Evolutionary conservation across 2,329 filamentous ascomycete species (phyloP), one percentile per base, ranked within the genome.

Genomic region (Orbilia quercus): DNA sequence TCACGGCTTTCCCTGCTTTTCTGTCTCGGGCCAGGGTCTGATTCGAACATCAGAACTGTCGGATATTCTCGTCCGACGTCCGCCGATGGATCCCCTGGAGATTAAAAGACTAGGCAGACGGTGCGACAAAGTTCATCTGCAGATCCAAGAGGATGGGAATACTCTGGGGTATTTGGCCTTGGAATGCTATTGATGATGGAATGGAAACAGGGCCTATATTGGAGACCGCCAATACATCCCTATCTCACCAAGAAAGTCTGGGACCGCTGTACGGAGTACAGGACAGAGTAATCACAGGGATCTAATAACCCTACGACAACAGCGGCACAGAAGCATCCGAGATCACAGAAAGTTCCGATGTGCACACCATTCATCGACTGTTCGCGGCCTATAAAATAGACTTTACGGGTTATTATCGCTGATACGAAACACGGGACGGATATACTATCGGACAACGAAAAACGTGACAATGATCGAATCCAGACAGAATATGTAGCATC

Each of bases 61-160:
- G 25, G 34, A 36, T 55, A 51, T 59, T 22, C 42, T 62, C 57
- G 47, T 47, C 57, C 47, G 64, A 51, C 42, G 53, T 45, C 42
- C 36, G 38, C 31, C 44, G 38, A 23, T 11, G 60, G 48, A 20
- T 16, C 42, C 57, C 53, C 45, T 45, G 22, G 34, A 9, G 38
- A 31, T 36, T 42, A 36, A 44, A 40, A 48, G 57, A 51, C 50
- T 71, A 71, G 66, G 66, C 66, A 71, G 66, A 54, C 66, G 50
- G 42, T 63, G 48, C 34, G 38, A 25, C 23, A 60, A 31, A 54
- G 23, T 31, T 11, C 31, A 28, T 44, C 48, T 40, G 66, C 42
- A 71, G 66, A 71, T 71, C 66, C 57, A 62, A 62, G 57, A 57
- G 34, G 12, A 14, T 36, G 57, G 57, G 51, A 65, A n/a, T n/a